A percentile compares a stretch with the other conserved stretches of the same genome.
Evolutionary conservation across 768 basidiomycete genomes (phyloP).

Genomic region (Boletus rufocinnamomeus): DNA sequence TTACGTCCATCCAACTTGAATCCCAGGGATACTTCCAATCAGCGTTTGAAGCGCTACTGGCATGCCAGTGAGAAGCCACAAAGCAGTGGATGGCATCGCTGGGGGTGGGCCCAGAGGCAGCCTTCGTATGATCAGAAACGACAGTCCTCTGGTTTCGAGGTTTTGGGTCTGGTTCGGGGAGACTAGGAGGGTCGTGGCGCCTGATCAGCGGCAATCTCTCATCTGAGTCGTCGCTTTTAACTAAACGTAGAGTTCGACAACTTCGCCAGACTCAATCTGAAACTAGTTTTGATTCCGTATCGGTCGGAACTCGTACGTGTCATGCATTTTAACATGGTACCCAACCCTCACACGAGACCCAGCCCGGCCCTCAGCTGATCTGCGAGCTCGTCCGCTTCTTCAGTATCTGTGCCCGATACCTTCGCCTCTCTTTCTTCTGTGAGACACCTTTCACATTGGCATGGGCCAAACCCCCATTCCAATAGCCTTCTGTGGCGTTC

Average conservation of each 20-base stretch:
- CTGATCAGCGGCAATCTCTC: background rate
- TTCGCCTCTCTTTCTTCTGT: constrained; percentile 48
- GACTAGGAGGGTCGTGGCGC: too few species aligned
- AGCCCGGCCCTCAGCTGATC: constrained; percentile 64
- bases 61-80: too few species aligned
- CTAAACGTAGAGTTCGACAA: background rate
- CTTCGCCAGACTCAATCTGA: background rate
- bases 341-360: constrained; percentile 44
- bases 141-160: too few species aligned
- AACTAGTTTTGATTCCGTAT: background rate
- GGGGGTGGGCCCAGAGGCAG: too few species aligned
- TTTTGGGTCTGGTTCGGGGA: too few species aligned
- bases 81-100: too few species aligned
- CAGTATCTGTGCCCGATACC: constrained; percentile 3
- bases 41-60: too few species aligned
- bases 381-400: constrained; percentile 48
- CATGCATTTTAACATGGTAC: background rate
- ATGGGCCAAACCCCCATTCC: constrained; percentile 77
- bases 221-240: background rate
- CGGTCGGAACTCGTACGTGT: background rate
- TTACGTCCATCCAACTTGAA: too few species aligned
- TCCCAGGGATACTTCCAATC: too few species aligned
- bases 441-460: constrained; percentile 67
- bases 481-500: constrained; percentile 54
- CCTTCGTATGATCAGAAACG: too few species aligned